These are phyloP conservation scores for Aaosphaeria pasadenensis DNA, from an alignment of 2,329 filamentous ascomycete genomes.

Conservation along the genomic window DNA sequence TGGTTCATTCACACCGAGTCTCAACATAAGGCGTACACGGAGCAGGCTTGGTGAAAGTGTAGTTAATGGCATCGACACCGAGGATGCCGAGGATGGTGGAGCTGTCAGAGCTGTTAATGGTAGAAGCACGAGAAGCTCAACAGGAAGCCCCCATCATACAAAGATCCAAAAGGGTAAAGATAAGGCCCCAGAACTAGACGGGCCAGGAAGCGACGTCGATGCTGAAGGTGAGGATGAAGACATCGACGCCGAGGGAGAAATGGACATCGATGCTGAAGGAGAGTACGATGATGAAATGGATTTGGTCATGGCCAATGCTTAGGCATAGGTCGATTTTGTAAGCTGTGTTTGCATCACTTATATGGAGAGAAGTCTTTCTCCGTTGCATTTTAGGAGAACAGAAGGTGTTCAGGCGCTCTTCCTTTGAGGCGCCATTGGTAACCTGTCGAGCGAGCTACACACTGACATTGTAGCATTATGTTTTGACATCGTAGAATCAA, in stretches of 20 bases:
- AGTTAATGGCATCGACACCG: conserved; percentile 25
- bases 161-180: conserved; percentile 26
- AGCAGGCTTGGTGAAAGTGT: conserved; percentile 44
- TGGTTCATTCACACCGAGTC: conserved; percentile 26
- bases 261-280: conserved; percentile 18
- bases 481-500: conserved; percentile 2
- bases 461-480: neutral
- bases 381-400: neutral
- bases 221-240: conserved; percentile 26
- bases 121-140: conserved; percentile 24
- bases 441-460: neutral
- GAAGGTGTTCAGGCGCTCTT: no score
- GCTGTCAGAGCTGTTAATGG: conserved; percentile 28
- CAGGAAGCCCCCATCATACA: conserved; percentile 19
- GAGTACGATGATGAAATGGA: conserved; percentile 17
- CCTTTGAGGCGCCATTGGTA: no score
- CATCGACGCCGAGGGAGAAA: conserved; percentile 21
- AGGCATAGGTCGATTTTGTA: conserved; percentile 1
- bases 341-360: neutral
- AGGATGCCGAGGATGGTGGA: conserved; percentile 28
- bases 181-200: conserved; percentile 17
- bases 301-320: conserved; percentile 24
- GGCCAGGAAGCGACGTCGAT: conserved; percentile 30
- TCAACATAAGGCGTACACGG: conserved; percentile 36
- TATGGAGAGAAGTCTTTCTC: neutral